Conservation (phyloP, 352 stramenopile genomes). For the Detonula confervacea region DNA sequence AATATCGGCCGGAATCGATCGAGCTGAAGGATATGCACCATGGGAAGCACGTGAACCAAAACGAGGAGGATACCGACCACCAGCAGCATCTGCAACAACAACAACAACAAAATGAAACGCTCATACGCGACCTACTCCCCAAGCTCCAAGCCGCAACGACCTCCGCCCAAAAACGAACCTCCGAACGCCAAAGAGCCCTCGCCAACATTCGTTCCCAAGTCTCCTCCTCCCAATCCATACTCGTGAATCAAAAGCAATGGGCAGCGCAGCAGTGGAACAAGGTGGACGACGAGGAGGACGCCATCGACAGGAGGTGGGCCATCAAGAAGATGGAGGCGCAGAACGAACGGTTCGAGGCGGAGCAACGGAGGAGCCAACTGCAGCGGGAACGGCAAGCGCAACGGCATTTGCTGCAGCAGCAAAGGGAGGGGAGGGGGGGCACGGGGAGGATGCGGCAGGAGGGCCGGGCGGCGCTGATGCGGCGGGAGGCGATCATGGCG, state of each 20-base stretch:
- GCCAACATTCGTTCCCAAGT: slow-evolving; percentile 48
- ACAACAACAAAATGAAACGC: too few species aligned
- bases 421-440: too few species aligned
- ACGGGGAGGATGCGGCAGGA: too few species aligned
- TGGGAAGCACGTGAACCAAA: too few species aligned
- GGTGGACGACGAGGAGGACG: slow-evolving; percentile 45
- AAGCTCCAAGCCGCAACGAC: slow-evolving; percentile 30
- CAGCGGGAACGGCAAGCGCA: slow-evolving; percentile 7
- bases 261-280: slow-evolving; percentile 45
- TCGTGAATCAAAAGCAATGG: slow-evolving; percentile 52
- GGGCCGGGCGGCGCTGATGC: too few species aligned
- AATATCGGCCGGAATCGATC: too few species aligned
- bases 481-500: too few species aligned
- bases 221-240: slow-evolving; percentile 55
- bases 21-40: too few species aligned
- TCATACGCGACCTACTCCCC: slow-evolving; percentile 39
- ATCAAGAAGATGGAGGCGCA: slow-evolving; percentile 31
- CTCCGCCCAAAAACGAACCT: slow-evolving; percentile 42
- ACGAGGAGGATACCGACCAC: too few species aligned
- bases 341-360: slow-evolving; percentile 15
- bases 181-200: slow-evolving; percentile 53
- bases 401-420: slow-evolving; percentile 17
- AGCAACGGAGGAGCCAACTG: slow-evolving; percentile 9
- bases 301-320: slow-evolving; percentile 26
- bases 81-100: too few species aligned